Percentiles rank a stretch among this genome's conserved stretches.
These are phyloP conservation scores for Pisolithus thermaeus DNA, from an alignment of 1,284 basidiomycete genomes.

Conservation along the genomic window DNA sequence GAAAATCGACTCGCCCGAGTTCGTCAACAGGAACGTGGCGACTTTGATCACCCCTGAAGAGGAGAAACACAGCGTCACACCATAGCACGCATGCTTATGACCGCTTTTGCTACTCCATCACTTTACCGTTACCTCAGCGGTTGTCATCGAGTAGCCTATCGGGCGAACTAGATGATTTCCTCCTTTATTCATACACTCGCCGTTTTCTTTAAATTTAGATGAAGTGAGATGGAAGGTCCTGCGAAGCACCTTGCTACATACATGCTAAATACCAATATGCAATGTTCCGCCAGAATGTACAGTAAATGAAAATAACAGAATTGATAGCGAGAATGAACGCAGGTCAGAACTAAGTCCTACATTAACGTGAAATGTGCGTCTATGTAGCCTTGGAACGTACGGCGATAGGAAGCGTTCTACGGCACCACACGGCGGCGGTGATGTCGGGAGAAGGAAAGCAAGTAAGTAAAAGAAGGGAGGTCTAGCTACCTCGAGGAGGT, in stretches of 20 bases:
- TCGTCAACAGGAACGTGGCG: constrained; percentile 11
- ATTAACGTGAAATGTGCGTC: too few species aligned
- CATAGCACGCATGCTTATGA: neutral
- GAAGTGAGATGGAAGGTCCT: neutral
- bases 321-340: neutral
- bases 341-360: too few species aligned
- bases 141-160: too few species aligned
- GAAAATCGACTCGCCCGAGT: constrained; percentile 11
- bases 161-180: too few species aligned
- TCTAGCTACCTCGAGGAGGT: constrained; percentile 13
- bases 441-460: neutral
- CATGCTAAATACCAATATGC: neutral
- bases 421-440: neutral
- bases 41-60: neutral
- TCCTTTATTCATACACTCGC: neutral
- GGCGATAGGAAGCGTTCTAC: neutral
- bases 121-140: too few species aligned
- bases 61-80: neutral
- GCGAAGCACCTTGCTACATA: neutral
- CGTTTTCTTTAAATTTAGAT: neutral
- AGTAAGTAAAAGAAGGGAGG: constrained; percentile 5
- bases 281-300: neutral
- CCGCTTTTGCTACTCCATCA: too few species aligned
- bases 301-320: neutral
- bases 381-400: too few species aligned